Conservation (phyloP, 192 early-diverging fungal species). For the Coemansia reversa region DNA sequence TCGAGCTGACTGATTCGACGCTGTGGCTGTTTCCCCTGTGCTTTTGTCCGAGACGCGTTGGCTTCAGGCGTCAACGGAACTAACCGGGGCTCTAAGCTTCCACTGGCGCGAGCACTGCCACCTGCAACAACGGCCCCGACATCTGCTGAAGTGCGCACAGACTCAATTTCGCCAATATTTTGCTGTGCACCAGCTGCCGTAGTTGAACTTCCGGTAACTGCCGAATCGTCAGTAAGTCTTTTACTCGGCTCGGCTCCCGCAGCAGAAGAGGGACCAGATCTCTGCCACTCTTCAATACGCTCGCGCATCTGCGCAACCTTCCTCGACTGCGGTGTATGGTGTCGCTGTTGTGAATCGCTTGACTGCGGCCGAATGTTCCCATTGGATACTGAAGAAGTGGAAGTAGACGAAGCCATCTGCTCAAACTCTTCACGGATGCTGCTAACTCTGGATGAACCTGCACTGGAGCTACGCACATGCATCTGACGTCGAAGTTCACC, state of each 20-base stretch:
- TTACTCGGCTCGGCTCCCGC: conserved; percentile 3
- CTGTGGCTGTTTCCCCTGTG: neutral
- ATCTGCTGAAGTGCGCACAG: conserved; percentile 9
- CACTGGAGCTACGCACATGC: conserved; percentile 43
- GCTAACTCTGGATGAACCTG: conserved; percentile 48
- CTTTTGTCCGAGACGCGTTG: neutral
- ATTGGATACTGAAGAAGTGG: neutral
- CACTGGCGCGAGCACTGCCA: neutral
- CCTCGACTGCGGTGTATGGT: conserved; percentile 30
- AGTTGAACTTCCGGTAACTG: conserved; percentile 23
- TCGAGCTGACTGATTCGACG: neutral
- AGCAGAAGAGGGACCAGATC: conserved; percentile 12
- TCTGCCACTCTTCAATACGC: conserved; percentile 53
- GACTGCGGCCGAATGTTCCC: conserved; percentile 1
- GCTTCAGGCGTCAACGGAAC: conserved; percentile 36
- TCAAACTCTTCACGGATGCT: conserved; percentile 48
- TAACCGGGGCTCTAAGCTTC: conserved; percentile 5
- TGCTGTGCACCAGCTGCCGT: conserved; percentile 33
- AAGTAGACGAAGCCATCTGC: conserved; percentile 22
- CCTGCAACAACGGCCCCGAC: neutral
- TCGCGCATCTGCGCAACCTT: conserved; percentile 47
- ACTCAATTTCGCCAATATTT: conserved; percentile 43
- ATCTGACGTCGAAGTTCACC: conserved; percentile 3
- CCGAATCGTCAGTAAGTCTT: conserved; percentile 10
- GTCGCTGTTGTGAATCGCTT: neutral